phyloP scores from a whole-genome alignment of 345 rosid species.

The Rubroshorea leprosula region DNA sequence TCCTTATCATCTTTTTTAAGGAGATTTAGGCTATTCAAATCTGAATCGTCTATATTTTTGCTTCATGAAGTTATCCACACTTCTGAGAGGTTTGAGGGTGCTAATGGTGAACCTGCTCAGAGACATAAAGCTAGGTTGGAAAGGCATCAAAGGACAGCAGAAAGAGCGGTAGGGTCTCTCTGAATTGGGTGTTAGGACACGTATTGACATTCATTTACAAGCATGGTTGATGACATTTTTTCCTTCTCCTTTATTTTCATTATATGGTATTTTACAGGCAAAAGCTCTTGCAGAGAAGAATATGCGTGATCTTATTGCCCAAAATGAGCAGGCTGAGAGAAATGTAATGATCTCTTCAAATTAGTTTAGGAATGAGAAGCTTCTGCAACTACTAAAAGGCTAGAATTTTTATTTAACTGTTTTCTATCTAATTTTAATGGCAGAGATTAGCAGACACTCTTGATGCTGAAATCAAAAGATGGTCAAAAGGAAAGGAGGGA shows the following conservation, averaged over 20 bases:
- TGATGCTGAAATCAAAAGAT: slow-evolving; percentile 86
- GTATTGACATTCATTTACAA: too few species aligned
- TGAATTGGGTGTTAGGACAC: not conserved
- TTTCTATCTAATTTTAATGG: slow-evolving; percentile 17
- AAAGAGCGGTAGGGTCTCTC: slow-evolving; percentile 65
- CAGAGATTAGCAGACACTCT: slow-evolving; percentile 77
- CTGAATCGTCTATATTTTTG: slow-evolving; percentile 18
- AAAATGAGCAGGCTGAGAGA: slow-evolving; percentile 89
- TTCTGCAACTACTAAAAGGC: not conserved
- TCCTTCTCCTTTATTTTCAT: too few species aligned
- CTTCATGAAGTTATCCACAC: slow-evolving; percentile 29
- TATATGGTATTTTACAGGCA: slow-evolving; percentile 45
- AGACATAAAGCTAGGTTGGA: slow-evolving; percentile 63
- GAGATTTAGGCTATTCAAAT: slow-evolving; percentile 13
- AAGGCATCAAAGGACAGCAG: slow-evolving; percentile 74
- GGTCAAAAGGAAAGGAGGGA: slow-evolving; percentile 85
- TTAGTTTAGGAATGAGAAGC: not conserved
- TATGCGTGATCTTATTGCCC: slow-evolving; percentile 69
- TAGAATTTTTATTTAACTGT: slow-evolving; percentile 15
- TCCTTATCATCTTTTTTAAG: not conserved
- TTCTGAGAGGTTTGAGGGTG: slow-evolving; percentile 30
- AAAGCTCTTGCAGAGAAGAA: slow-evolving; percentile 96
- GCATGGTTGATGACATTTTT: too few species aligned
- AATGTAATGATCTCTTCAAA: slow-evolving; percentile 44
- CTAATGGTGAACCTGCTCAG: slow-evolving; percentile 49